Percentiles rank a stretch among this genome's conserved stretches.
These are phyloP conservation scores for Corymbia citriodora DNA, from an alignment of 441 rosid species.

Conservation along the genomic window DNA sequence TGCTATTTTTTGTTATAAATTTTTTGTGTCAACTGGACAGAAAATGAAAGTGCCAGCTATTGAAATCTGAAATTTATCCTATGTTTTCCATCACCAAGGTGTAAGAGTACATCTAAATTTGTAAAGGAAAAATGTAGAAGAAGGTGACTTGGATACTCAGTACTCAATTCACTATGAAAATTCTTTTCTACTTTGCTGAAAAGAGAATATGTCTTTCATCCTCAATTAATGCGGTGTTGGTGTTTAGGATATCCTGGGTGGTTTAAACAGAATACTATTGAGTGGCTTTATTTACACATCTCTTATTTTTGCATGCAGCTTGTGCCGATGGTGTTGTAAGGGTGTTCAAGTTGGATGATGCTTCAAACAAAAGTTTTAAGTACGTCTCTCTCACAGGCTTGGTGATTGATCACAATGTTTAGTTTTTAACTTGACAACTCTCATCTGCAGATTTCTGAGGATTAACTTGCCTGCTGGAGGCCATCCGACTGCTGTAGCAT, in stretches of 20 bases:
- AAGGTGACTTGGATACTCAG: neutral
- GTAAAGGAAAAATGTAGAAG: neutral
- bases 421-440: neutral
- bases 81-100: neutral
- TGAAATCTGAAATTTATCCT: neutral
- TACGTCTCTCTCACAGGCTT: constrained; percentile 19
- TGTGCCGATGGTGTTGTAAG: constrained; percentile 86
- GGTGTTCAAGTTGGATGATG: constrained; percentile 90
- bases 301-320: constrained; percentile 37
- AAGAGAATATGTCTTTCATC: neutral
- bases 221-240: neutral
- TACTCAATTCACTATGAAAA: neutral
- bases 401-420: neutral
- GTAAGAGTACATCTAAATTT: neutral
- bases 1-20: neutral
- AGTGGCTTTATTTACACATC: neutral
- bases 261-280: neutral
- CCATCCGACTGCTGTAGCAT: constrained; percentile 71
- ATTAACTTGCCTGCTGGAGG: constrained; percentile 88
- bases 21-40: neutral
- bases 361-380: constrained; percentile 96
- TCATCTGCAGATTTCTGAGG: constrained; percentile 57
- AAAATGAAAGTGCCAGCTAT: neutral
- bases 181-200: neutral
- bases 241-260: neutral